A percentile compares a stretch with the other conserved stretches of the same genome.
These are phyloP conservation scores for Drechslerella coelobrocha DNA, from an alignment of 2,329 filamentous ascomycete species.

Conservation along the genomic window DNA sequence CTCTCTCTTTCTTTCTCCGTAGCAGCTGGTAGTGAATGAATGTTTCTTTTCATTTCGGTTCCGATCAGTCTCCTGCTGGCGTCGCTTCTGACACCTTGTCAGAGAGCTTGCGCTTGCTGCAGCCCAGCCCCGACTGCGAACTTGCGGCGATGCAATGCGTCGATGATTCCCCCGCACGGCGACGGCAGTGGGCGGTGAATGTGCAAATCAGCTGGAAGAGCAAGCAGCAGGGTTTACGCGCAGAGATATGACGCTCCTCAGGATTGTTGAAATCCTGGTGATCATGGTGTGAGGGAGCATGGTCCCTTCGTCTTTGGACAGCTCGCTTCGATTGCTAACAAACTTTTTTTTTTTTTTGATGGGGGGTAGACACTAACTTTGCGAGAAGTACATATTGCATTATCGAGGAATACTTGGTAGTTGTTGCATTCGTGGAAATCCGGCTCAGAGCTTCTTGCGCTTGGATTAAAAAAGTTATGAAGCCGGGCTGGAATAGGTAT, in stretches of 20 bases:
- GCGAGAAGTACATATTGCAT: not conserved
- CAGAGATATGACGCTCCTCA: slow-evolving; percentile 9
- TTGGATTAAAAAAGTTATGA: slow-evolving; percentile 4
- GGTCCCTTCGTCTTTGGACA: slow-evolving; percentile 7
- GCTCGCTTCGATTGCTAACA: slow-evolving; percentile 16
- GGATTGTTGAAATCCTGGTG: not conserved
- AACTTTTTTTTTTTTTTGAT: too few species aligned
- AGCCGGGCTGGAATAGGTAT: slow-evolving; percentile 31
- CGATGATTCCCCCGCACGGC: not conserved
- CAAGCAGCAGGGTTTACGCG: slow-evolving; percentile 14
- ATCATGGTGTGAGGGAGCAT: too few species aligned
- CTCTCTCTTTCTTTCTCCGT: not conserved
- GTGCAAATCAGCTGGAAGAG: not conserved
- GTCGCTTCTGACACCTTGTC: slow-evolving; percentile 41
- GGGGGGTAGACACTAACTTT: not conserved
- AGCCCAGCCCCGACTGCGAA: slow-evolving; percentile 48
- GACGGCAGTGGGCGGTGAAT: not conserved
- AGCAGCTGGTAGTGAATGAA: too few species aligned
- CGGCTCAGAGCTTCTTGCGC: not conserved
- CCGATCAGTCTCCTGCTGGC: not conserved
- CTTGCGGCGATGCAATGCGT: slow-evolving; percentile 3
- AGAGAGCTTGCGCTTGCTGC: slow-evolving; percentile 21
- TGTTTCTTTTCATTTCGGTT: not conserved
- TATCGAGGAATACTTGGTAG: not conserved
- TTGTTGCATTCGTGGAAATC: not conserved